Evolutionary conservation across 164 flowering plant species (phyloP), one percentile per base, ranked within the genome.

Genomic region (Vitis vinifera): DNA sequence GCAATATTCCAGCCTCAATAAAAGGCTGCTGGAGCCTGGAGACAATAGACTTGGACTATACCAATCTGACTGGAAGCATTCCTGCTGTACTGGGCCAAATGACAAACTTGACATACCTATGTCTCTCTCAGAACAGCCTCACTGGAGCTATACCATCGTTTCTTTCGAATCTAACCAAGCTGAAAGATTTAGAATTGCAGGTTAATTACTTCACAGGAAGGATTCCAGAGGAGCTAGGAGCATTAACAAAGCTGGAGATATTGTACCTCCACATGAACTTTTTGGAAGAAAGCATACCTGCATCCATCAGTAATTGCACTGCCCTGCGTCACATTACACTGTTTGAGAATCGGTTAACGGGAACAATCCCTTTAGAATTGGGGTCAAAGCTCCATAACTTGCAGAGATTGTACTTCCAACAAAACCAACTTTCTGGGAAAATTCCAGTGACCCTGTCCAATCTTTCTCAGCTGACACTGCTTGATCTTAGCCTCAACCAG

Each of bases 281-380:
- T 37, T 49, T 73, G 6, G 56, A 53, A 31, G 74, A 64, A 27
- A 15, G 10, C 16, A 63, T 73, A 67, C 76, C 76, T 4, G 17
- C 71, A 11, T 51, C 76, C 6, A 53, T 73, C 3, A 59, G 67
- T 27, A 73, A 73, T 11, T 68, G 71, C 58, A 48, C 62, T 11
- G 67, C 67, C 47, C 16, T 73, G 13, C 67, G 56, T 10, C 30
- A 17, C 23, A 13, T 73, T 50, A n/a, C 71, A 7, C 17, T 73
- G 47, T 10, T 6, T 8, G 44, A 48, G 27, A 73, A 73, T 55
- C 7, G 1, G 7, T 11, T 74, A 37, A 51, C 64, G 0, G 77
- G 77, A 58, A 55, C 63, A 56, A 74, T 74, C 19, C 77, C 77
- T 30, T 10, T 12, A 13, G 77, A 74, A 55, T 9, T 68, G 23